phyloP scores from a whole-genome alignment of 2,329 filamentous ascomycete species.

The Ceratocystis cubensis region DNA sequence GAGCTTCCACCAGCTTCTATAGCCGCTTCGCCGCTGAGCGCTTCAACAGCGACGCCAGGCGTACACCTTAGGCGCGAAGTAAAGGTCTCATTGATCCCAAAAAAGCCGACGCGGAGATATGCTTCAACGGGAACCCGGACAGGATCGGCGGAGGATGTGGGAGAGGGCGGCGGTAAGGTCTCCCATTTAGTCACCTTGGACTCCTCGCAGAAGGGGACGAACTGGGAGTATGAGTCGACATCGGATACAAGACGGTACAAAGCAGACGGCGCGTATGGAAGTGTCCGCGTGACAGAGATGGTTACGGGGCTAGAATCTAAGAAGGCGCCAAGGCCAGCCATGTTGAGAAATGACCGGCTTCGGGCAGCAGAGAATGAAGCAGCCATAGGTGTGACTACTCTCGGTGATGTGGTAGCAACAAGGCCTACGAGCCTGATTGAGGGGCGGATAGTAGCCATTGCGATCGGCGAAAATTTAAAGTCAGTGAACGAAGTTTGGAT shows the following conservation, averaged over 20 bases:
- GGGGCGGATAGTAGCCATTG: constrained; percentile 1
- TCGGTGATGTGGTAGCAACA: neutral
- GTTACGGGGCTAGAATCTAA: constrained; percentile 38
- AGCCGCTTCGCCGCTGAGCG: constrained; percentile 50
- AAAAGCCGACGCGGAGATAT: constrained; percentile 74
- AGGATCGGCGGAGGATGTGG: neutral
- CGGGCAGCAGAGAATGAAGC: constrained; percentile 22
- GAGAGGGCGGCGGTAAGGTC: constrained; percentile 28
- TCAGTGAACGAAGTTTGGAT: neutral
- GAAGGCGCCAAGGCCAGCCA: constrained; percentile 26
- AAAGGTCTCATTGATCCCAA: constrained; percentile 71
- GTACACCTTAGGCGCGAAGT: constrained; percentile 68
- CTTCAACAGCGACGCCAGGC: constrained; percentile 60
- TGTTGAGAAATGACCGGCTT: constrained; percentile 31
- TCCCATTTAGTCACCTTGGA: constrained; percentile 63
- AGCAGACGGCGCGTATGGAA: constrained; percentile 57
- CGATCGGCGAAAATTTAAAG: neutral
- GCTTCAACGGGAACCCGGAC: constrained; percentile 59
- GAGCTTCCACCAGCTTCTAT: constrained; percentile 27
- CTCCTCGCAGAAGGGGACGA: constrained; percentile 80
- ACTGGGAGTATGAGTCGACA: constrained; percentile 67
- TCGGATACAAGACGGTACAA: constrained; percentile 84
- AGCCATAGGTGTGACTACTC: neutral
- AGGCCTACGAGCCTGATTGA: neutral
- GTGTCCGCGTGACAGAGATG: constrained; percentile 59